These are phyloP conservation scores for Trichosanthes truncata DNA, from an alignment of 306 rosid species.

Conservation along the genomic window DNA sequence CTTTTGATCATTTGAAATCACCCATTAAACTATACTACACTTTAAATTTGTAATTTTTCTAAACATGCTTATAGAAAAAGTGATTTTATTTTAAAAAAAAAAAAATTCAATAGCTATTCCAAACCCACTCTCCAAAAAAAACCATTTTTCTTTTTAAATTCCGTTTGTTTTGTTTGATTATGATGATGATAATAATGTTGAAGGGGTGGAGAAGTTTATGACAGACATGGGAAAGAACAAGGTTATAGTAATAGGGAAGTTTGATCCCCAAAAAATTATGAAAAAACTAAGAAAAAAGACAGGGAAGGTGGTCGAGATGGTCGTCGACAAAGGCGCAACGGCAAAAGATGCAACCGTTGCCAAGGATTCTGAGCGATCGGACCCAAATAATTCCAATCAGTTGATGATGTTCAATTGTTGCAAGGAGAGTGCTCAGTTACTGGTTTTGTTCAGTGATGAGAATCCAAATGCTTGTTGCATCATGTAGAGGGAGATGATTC, in stretches of 20 bases:
- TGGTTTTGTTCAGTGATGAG: slow-evolving; percentile 63
- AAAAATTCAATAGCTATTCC: too few relatives aligned
- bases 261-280: slow-evolving; percentile 47
- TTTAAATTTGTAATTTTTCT: too few relatives aligned
- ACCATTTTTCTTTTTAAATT: neutral
- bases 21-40: too few relatives aligned
- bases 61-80: too few relatives aligned
- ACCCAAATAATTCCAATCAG: neutral
- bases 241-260: slow-evolving; percentile 50
- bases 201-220: slow-evolving; percentile 61
- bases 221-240: slow-evolving; percentile 53
- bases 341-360: neutral
- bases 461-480: slow-evolving; percentile 68
- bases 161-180: neutral
- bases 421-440: slow-evolving; percentile 19
- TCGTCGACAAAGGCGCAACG: slow-evolving; percentile 19
- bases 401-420: slow-evolving; percentile 18
- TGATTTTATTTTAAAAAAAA: neutral
- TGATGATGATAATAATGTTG: neutral
- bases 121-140: too few relatives aligned
- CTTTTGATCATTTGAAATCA: too few relatives aligned
- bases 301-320: slow-evolving; percentile 52
- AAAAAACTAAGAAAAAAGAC: slow-evolving; percentile 63
- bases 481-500: slow-evolving; percentile 24
- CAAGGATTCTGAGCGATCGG: neutral